Evolutionary conservation across 331 rosid genomes (phyloP), one percentile per base, ranked within the genome.

Genomic region (Quercus phellos): DNA sequence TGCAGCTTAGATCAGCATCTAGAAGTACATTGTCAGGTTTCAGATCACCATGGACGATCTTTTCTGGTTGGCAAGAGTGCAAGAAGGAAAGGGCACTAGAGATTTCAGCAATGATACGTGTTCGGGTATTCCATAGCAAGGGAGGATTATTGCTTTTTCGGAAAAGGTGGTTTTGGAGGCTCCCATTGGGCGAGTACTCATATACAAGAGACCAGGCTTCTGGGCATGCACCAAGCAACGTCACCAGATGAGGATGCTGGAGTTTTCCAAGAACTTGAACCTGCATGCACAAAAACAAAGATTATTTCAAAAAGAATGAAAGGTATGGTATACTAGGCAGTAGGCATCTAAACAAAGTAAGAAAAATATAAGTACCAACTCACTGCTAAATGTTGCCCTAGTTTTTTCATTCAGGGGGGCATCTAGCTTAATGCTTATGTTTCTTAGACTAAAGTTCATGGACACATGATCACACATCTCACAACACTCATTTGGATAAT

Each of bases 21-120:
- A 94, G 86, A 7, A 85, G 86, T 74, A 94, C 81, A 72, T 74
- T 88, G 74, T 84, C 92, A 21, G 86, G 98, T 77, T 88, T 94
- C 82, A 92, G 87, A 81, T 89, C 86, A 74, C 98, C 97, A 72
- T 94, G 98, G 80, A 90, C 84, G 76, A 89, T 85, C 78, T 86
- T 85, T 60, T 94, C 92, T 27, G 97, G 97, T 70, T 85, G 89
- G 30, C 89, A 90, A 30, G 94, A 89, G 85, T 94, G 98, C 85
- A 94, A 87, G 88, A 94, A 90, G 90, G 93, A 89, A 73, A 94
- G 98, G 54, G 91, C 98, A 61, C 91, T 90, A 14, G 94, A 85
- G 0, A 89, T 92, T 85, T 94, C 93, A 16, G 96, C 84, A 80
- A 94, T 85, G 82, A 92, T 81, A 35, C 87, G 88, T 51, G 80